Evolutionary conservation across 2,329 filamentous ascomycete genomes (phyloP).

Genomic region (Fusarium sp.): DNA sequence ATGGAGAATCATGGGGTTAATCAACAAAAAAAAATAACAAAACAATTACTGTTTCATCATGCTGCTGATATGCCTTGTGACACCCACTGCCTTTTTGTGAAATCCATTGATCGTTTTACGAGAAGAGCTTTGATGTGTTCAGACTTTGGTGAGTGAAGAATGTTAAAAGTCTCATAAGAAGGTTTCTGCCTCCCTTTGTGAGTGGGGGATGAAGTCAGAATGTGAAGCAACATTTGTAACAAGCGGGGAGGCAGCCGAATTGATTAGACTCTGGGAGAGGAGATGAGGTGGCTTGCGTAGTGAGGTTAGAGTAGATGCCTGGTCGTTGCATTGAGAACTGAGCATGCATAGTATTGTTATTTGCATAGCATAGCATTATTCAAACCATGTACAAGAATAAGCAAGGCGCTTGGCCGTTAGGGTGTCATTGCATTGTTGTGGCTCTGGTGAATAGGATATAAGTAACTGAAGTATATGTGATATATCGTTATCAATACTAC

Average conservation of each 20-base stretch:
- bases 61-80: background rate
- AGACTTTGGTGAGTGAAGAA: conserved; percentile 7
- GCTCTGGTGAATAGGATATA: background rate
- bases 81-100: background rate
- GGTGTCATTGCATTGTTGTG: background rate
- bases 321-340: background rate
- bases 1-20: conserved; percentile 21
- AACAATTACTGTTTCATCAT: conserved; percentile 20
- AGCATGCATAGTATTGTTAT: background rate
- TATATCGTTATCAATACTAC: background rate
- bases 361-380: conserved; percentile 2
- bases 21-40: conserved; percentile 35
- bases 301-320: background rate
- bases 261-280: conserved; percentile 5
- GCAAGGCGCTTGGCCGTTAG: background rate
- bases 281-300: conserved; percentile 34
- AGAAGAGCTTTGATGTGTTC: background rate
- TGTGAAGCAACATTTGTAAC: conserved; percentile 23
- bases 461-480: background rate
- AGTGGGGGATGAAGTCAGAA: conserved; percentile 20
- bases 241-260: conserved; percentile 21
- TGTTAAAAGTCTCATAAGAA: conserved; percentile 3
- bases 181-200: conserved; percentile 33
- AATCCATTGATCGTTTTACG: background rate
- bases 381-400: conserved; percentile 2